These are phyloP conservation scores for Aciculoconidium aculeatum DNA, from an alignment of 805 yeast species.

Conservation along the genomic window DNA sequence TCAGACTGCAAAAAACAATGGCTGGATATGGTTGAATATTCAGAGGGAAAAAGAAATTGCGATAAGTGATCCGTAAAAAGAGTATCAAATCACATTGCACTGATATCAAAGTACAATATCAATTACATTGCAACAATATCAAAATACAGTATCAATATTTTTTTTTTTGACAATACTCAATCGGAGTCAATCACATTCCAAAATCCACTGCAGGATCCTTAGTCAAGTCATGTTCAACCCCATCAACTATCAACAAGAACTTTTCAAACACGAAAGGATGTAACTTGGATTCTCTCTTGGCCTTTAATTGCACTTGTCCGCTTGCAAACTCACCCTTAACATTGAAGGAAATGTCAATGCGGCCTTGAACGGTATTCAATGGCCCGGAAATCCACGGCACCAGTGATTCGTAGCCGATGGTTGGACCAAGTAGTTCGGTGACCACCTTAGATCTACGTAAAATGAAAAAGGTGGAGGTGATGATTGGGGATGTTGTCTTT, in stretches of 20 bases:
- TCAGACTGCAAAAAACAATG: too few relatives aligned
- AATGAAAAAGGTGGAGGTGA: constrained; percentile 80
- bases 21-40: too few relatives aligned
- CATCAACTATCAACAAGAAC: constrained; percentile 22
- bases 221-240: constrained; percentile 20
- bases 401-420: constrained; percentile 65
- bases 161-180: too few relatives aligned
- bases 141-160: too few relatives aligned
- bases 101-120: too few relatives aligned
- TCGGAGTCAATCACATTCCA: constrained; percentile 20
- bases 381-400: constrained; percentile 90
- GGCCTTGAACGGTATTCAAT: constrained; percentile 76
- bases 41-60: too few relatives aligned
- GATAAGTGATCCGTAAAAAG: too few relatives aligned
- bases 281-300: constrained; percentile 57
- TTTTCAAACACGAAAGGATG: constrained; percentile 38
- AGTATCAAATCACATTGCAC: too few relatives aligned
- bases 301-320: constrained; percentile 58
- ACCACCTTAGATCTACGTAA: constrained; percentile 70
- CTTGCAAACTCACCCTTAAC: constrained; percentile 60
- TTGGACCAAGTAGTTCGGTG: constrained; percentile 60
- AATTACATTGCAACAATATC: too few relatives aligned
- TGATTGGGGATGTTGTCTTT: constrained; percentile 82
- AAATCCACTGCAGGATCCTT: constrained; percentile 24
- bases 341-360: constrained; percentile 64